These are phyloP conservation scores for Multifurca ochricompacta DNA, from an alignment of 768 basidiomycete species.

Conservation along the genomic window DNA sequence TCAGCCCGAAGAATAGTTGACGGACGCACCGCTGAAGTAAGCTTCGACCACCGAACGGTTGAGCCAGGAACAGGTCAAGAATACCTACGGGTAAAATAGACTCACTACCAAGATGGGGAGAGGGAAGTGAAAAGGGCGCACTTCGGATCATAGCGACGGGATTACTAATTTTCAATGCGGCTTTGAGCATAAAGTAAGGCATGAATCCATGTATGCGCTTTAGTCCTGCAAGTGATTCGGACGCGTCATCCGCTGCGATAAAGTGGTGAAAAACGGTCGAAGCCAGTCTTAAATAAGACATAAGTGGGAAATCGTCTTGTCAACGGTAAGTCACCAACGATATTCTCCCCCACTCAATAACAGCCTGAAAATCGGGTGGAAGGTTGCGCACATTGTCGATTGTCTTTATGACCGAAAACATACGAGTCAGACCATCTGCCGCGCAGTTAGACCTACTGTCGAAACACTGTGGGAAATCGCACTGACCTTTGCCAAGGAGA, in stretches of 20 bases:
- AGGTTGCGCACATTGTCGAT: conserved; percentile 71
- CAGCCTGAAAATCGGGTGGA: conserved; percentile 79
- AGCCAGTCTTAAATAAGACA: conserved; percentile 54
- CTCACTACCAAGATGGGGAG: neutral
- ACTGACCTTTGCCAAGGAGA: conserved; percentile 72
- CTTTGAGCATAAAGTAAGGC: conserved; percentile 96
- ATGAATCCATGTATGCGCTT: conserved; percentile 94
- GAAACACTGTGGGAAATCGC: neutral
- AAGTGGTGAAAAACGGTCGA: conserved; percentile 96
- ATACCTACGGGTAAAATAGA: conserved; percentile 35
- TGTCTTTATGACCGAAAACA: conserved; percentile 84
- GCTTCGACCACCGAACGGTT: conserved; percentile 92
- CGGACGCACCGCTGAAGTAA: conserved; percentile 70
- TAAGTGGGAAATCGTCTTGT: neutral
- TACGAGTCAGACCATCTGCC: conserved; percentile 76
- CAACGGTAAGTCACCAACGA: conserved; percentile 51
- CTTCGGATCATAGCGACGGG: conserved; percentile 95
- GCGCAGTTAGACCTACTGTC: conserved; percentile 1
- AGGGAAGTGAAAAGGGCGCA: conserved; percentile 26
- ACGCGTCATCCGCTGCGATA: conserved; percentile 86
- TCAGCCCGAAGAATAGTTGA: neutral
- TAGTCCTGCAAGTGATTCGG: conserved; percentile 77
- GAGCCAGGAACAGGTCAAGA: conserved; percentile 91
- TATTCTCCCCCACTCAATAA: conserved; percentile 94
- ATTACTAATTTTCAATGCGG: conserved; percentile 87